These are phyloP conservation scores for Xylariaceae sp. DNA, from an alignment of 2,329 filamentous ascomycete genomes.

Conservation along the genomic window DNA sequence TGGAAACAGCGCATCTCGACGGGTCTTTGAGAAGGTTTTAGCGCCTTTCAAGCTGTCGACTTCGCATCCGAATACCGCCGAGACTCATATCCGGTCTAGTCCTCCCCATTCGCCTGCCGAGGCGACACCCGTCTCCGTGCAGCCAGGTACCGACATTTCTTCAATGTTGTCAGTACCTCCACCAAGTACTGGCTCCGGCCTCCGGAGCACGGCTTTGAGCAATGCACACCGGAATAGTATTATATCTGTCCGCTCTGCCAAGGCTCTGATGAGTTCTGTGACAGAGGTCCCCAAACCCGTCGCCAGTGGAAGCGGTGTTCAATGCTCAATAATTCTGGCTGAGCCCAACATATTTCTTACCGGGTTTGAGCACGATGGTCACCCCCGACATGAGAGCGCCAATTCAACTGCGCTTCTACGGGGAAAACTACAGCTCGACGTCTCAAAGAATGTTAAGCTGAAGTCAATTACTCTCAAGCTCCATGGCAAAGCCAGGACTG, in stretches of 20 bases:
- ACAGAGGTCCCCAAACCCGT: slow-evolving; percentile 65
- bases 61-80: slow-evolving; percentile 18
- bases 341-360: slow-evolving; percentile 78
- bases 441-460: slow-evolving; percentile 88
- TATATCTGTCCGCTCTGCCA: slow-evolving; percentile 48
- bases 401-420: slow-evolving; percentile 75
- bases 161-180: slow-evolving; percentile 26
- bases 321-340: slow-evolving; percentile 68
- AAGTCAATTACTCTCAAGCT: slow-evolving; percentile 88
- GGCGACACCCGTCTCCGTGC: slow-evolving; percentile 8
- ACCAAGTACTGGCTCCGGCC: slow-evolving; percentile 18
- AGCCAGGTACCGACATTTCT: slow-evolving; percentile 15
- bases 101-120: slow-evolving; percentile 16
- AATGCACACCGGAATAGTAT: slow-evolving; percentile 45
- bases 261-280: slow-evolving; percentile 50
- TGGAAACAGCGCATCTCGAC: slow-evolving; percentile 27
- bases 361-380: slow-evolving; percentile 71
- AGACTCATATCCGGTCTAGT: slow-evolving; percentile 11
- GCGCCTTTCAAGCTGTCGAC: slow-evolving; percentile 28
- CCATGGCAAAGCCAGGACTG: slow-evolving; percentile 77
- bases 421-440: slow-evolving; percentile 74
- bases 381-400: slow-evolving; percentile 49
- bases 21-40: slow-evolving; percentile 32
- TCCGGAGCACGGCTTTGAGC: slow-evolving; percentile 23
- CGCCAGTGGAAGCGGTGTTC: slow-evolving; percentile 72